Evolutionary conservation across 2,329 filamentous ascomycete genomes (phyloP).

Genomic region (Diplodia sapinea): DNA sequence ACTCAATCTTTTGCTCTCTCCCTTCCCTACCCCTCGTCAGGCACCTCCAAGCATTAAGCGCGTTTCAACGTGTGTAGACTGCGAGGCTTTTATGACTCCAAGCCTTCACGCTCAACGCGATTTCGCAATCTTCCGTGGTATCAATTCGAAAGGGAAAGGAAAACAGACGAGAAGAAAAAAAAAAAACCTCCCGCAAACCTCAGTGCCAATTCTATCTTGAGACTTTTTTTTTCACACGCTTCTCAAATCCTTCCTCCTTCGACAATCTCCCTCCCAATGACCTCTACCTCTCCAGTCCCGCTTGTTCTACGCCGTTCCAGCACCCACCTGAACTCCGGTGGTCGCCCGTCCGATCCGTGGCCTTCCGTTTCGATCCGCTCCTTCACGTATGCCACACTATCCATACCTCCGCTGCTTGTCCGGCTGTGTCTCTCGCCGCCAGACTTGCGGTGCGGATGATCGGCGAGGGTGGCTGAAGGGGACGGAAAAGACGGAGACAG

Average conservation of each 20-base stretch:
- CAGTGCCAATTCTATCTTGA: background rate
- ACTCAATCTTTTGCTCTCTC: background rate
- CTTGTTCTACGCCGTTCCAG: constrained; percentile 70
- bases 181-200: background rate
- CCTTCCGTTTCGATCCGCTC: constrained; percentile 40
- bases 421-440: constrained; percentile 39
- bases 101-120: background rate
- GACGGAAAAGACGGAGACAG: constrained; percentile 1
- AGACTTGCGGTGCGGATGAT: constrained; percentile 17
- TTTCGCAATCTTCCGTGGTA: background rate
- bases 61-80: background rate
- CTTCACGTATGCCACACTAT: constrained; percentile 72
- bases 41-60: background rate
- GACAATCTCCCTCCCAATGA: constrained; percentile 70
- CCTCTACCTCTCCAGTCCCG: constrained; percentile 68
- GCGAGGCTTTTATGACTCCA: background rate
- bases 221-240: background rate
- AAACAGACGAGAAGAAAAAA: background rate
- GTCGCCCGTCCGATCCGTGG: background rate
- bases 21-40: background rate
- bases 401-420: constrained; percentile 60
- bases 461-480: constrained; percentile 1
- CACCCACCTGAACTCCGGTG: constrained; percentile 59
- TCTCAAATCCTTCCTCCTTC: constrained; percentile 56
- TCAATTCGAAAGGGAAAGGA: background rate